phyloP scores from a whole-genome alignment of 352 stramenopile genomes.

The Blastocystis hominis region DNA sequence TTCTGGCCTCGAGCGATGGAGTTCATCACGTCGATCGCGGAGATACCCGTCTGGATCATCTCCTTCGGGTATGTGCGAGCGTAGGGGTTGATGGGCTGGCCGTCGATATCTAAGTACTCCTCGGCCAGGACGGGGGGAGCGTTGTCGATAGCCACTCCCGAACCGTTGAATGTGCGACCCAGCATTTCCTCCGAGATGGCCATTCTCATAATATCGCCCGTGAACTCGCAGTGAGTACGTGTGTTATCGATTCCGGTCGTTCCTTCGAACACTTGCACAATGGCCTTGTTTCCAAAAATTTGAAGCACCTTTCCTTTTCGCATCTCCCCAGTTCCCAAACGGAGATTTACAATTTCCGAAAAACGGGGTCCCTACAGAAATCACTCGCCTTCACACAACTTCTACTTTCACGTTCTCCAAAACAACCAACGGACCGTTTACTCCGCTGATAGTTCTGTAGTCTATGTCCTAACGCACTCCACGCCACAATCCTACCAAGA shows the following conservation, averaged over 20 bases:
- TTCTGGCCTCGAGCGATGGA: slow-evolving; percentile 97
- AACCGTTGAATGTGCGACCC: slow-evolving; percentile 89
- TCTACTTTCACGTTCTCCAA: slow-evolving; percentile 95
- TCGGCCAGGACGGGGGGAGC: slow-evolving; percentile 90
- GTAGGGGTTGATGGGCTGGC: slow-evolving; percentile 95
- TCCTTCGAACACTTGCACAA: slow-evolving; percentile 92
- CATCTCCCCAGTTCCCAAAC: slow-evolving; percentile 84
- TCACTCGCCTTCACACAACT: neutral
- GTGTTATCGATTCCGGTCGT: slow-evolving; percentile 96
- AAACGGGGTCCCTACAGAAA: slow-evolving; percentile 81
- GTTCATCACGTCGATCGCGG: slow-evolving; percentile 99
- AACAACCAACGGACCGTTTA: slow-evolving; percentile 96
- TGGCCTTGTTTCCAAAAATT: slow-evolving; percentile 87
- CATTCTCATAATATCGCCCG: slow-evolving; percentile 95
- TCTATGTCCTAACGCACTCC: slow-evolving; percentile 67
- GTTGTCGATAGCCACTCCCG: slow-evolving; percentile 91
- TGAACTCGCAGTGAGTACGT: slow-evolving; percentile 94
- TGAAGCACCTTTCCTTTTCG: slow-evolving; percentile 83
- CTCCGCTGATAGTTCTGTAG: slow-evolving; percentile 91
- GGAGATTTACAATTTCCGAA: slow-evolving; percentile 96
- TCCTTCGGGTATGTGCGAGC: slow-evolving; percentile 96
- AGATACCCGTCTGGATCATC: slow-evolving; percentile 99
- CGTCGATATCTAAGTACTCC: slow-evolving; percentile 96
- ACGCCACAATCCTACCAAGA: slow-evolving; percentile 65
- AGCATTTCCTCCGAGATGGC: slow-evolving; percentile 95